These are phyloP conservation scores for Umbelopsis sp. DNA, from an alignment of 192 early-diverging fungal species.

Conservation along the genomic window DNA sequence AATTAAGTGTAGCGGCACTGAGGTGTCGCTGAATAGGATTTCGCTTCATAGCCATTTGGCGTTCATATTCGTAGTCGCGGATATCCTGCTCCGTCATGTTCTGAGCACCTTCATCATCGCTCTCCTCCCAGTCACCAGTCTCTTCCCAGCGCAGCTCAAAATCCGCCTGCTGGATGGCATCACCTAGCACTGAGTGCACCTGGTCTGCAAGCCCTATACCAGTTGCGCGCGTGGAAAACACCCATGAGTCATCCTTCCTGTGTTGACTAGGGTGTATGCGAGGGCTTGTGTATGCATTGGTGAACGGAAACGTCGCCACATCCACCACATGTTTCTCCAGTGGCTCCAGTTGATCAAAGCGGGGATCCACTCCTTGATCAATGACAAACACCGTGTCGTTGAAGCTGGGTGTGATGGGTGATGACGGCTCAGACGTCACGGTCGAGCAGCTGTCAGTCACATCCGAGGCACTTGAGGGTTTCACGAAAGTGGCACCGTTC, in stretches of 20 bases:
- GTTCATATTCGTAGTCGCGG: neutral
- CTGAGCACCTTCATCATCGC: neutral
- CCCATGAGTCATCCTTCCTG: neutral
- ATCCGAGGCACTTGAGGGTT: neutral
- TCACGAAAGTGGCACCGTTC: neutral
- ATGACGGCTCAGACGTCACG: neutral
- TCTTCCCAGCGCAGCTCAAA: slow-evolving; percentile 3
- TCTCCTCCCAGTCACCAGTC: slow-evolving; percentile 6
- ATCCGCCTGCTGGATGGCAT: slow-evolving; percentile 16
- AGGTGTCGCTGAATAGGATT: slow-evolving; percentile 1
- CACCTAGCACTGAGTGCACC: slow-evolving; percentile 6
- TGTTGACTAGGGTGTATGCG: neutral
- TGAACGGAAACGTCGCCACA: neutral
- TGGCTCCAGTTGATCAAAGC: no score
- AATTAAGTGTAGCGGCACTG: neutral
- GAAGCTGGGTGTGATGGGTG: neutral
- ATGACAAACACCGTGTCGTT: neutral
- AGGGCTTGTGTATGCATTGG: neutral
- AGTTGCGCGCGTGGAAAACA: neutral
- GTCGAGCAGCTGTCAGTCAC: slow-evolving; percentile 19
- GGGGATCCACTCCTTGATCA: neutral
- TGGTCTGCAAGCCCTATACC: neutral
- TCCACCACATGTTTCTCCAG: neutral
- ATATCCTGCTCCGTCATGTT: slow-evolving; percentile 1
- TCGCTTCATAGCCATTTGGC: neutral